Evolutionary conservation across 441 rosid genomes (phyloP), one percentile per base, ranked within the genome.

Genomic region (Manihot esculenta): DNA sequence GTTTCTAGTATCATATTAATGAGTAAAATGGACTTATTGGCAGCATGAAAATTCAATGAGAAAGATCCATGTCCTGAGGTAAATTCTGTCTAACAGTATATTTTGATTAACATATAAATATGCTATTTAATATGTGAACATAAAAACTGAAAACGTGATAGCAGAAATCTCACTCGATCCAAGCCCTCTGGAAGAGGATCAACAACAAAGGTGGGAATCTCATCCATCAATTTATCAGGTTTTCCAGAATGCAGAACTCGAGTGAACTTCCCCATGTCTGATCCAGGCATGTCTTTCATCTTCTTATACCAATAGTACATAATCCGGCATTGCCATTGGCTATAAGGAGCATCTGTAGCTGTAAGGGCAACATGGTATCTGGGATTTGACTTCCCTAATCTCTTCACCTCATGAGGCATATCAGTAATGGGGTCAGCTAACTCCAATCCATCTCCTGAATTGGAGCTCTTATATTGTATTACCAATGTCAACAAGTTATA

Each of bases 181-280:
- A 88, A 75, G 66, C 97, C 92, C 58, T 82, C 82, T 0, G 93
- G 94, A 72, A 90, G 94, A 74, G 97, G 94, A 83, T 87, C 90
- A 48, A 88, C 94, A 66, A 90, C 73, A 69, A 90, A 84, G 57
- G 85, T 82, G 13, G 92, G 94, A 73, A 90, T 88, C 74, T 90
- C 94, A 64, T 84, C 84, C 84, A 88, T 87, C 86, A 90, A 81
- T 73, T 76, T 64, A 69, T 90, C 97, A 66, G 89, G 75, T 71
- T 76, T 87, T 45, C 97, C 94, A 0, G 97, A 90, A 81, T 90
- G 94, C 88, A 90, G 74, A 72, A 90, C 65, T 65, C 97, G 84
- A n/a, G 94, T 88, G 65, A 90, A 87, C 69, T 85, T 77, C 17
- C 97, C 97, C 97, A 90, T 87, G 63, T 87, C 97, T 21, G 97